Evolutionary conservation across 805 yeast species (phyloP).

Genomic region (Isabelozyma gotoi): DNA sequence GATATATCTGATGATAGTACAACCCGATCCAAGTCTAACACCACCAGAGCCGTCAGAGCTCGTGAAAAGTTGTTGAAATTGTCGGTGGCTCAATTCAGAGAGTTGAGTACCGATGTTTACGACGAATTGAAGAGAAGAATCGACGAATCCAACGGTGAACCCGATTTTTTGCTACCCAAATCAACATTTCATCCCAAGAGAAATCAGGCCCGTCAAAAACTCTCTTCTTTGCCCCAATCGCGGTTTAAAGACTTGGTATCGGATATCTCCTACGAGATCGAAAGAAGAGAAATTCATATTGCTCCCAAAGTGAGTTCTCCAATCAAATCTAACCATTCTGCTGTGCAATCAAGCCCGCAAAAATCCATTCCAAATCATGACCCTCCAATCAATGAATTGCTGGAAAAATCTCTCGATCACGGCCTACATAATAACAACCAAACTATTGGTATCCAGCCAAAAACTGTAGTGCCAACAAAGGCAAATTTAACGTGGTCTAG

Average conservation of each 20-base stretch:
- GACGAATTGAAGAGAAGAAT: constrained; percentile 87
- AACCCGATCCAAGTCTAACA: constrained; percentile 39
- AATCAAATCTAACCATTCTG: neutral
- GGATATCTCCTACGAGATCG: constrained; percentile 85
- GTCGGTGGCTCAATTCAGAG: constrained; percentile 79
- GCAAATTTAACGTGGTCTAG: constrained; percentile 87
- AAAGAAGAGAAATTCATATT: constrained; percentile 63
- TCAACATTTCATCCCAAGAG: constrained; percentile 85
- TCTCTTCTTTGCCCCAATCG: constrained; percentile 76
- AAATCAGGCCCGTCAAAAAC: constrained; percentile 91
- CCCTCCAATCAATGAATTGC: neutral
- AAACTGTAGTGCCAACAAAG: constrained; percentile 79
- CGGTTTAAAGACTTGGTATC: constrained; percentile 88
- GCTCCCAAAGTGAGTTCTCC: constrained; percentile 4
- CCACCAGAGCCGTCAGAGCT: constrained; percentile 75
- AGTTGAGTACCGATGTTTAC: constrained; percentile 89
- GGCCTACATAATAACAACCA: constrained; percentile 10
- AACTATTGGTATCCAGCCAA: constrained; percentile 51
- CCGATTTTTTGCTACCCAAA: constrained; percentile 67
- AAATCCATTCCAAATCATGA: neutral
- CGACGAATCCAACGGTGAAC: constrained; percentile 55
- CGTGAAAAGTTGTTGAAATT: constrained; percentile 81
- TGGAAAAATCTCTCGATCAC: constrained; percentile 4
- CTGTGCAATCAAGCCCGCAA: neutral
- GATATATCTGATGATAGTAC: constrained; percentile 47